Base-by-base conservation (phyloP, 768 basidiomycete genomes). In the Pleurotus salmoneostramineus region DNA sequence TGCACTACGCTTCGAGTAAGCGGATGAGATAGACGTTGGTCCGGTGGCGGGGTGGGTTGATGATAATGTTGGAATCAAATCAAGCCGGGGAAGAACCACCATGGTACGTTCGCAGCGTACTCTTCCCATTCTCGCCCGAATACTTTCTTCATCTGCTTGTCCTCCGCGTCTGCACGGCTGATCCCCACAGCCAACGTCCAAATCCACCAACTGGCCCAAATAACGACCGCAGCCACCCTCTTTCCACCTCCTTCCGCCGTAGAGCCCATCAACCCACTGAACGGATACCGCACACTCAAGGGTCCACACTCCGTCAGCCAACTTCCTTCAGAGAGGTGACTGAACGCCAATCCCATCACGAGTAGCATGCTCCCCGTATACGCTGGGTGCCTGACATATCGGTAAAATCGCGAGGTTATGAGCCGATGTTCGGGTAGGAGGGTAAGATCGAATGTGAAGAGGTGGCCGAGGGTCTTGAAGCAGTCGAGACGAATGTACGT, bases 391-490 rank as follows among this genome's bases (percentile, higher is more conserved):
- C 80, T 77, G 50, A 81, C 80, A 36, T 73, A 74, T 11, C 65
- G 27, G 63, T 82, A 82, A 57, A 71, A 74, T 3, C 79, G 73
- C 12, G 68, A 66, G 5, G 77, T 79, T 35, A 82, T 67, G 35
- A 82, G 66, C 55, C 61, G 71, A 68, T 85, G 83, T 34, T 71
- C 66, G 1, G 81, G 80, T 56, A 78, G 80, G 43, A 84, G 66
- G 47, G 82, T 82, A 49, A 85, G 74, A 63, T 83, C 82, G 65
- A 83, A 84, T 0, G 83, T 84, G 71, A 85, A 85, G 56, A 83
- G 68, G 1, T 72, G 65, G 2, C 82, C 83, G 17, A 84, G 79
- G 21, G 78, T 74, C 56, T 67, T 71, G 76, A 81, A 84, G 62
- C 83, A 83, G 61, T 73, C 77, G 14, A 82, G 65, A 40, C 83